Evolutionary conservation across 768 basidiomycete species (phyloP).

Genomic region (Gloeostereum incarnatum): DNA sequence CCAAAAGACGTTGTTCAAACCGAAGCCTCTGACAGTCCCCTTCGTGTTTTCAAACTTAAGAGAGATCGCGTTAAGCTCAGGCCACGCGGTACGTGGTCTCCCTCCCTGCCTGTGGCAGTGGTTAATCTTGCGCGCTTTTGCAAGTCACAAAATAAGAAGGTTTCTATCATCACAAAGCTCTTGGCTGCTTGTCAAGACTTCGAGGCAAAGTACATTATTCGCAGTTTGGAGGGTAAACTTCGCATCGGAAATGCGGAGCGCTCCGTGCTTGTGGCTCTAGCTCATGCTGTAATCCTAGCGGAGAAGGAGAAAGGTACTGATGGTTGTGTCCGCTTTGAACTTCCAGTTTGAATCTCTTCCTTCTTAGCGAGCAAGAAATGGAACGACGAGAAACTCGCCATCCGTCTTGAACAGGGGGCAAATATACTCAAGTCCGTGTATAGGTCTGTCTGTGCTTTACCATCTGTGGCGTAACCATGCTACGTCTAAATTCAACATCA

Average conservation of each 20-base stretch:
- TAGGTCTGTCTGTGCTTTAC: slow-evolving; percentile 43
- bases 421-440: slow-evolving; percentile 84
- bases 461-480: background rate
- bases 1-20: slow-evolving; percentile 92
- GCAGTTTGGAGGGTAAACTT: slow-evolving; percentile 93
- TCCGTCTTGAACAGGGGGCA: slow-evolving; percentile 67
- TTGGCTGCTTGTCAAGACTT: slow-evolving; percentile 84
- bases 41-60: slow-evolving; percentile 85
- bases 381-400: slow-evolving; percentile 62
- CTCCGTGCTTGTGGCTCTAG: slow-evolving; percentile 89
- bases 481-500: slow-evolving; percentile 3
- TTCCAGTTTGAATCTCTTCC: slow-evolving; percentile 5
- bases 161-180: slow-evolving; percentile 88
- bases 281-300: slow-evolving; percentile 81
- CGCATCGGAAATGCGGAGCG: slow-evolving; percentile 96
- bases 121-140: slow-evolving; percentile 5
- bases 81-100: slow-evolving; percentile 54
- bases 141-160: slow-evolving; percentile 92
- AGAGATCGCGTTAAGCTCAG: slow-evolving; percentile 82
- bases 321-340: background rate
- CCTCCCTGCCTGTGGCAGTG: background rate
- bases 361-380: slow-evolving; percentile 60
- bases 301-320: slow-evolving; percentile 55
- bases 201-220: slow-evolving; percentile 95
- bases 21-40: slow-evolving; percentile 81